Evolutionary conservation across 2,329 filamentous ascomycete genomes (phyloP).

Genomic region (Nothophoma quercina): DNA sequence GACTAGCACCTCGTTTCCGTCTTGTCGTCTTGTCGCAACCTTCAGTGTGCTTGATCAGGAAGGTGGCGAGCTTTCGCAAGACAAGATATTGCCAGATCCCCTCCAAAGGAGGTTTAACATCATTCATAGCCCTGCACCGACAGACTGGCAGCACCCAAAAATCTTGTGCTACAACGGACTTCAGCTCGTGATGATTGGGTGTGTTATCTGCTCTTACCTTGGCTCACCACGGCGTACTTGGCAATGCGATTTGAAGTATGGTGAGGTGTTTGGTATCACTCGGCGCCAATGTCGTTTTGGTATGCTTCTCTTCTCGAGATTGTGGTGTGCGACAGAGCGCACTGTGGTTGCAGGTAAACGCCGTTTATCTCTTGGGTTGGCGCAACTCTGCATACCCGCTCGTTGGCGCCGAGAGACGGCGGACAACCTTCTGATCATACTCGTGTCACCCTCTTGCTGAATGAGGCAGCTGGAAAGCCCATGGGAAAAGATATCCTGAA

Average conservation of each 20-base stretch:
- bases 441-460: slow-evolving; percentile 14
- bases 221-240: slow-evolving; percentile 15
- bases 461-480: slow-evolving; percentile 27
- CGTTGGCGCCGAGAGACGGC: slow-evolving; percentile 22
- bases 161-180: neutral
- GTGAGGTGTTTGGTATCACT: slow-evolving; percentile 14
- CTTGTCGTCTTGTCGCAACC: slow-evolving; percentile 17
- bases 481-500: neutral
- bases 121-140: slow-evolving; percentile 2
- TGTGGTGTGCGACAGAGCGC: neutral
- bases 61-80: slow-evolving; percentile 19
- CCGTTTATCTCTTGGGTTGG: slow-evolving; percentile 19
- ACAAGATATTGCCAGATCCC: slow-evolving; percentile 2
- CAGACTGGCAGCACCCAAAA: neutral
- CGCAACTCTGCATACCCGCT: neutral
- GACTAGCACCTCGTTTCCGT: slow-evolving; percentile 8
- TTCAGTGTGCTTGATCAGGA: slow-evolving; percentile 23
- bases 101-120: neutral
- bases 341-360: neutral
- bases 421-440: neutral
- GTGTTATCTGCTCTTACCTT: slow-evolving; percentile 6
- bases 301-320: neutral
- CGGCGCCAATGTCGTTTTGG: slow-evolving; percentile 25
- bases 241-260: neutral
- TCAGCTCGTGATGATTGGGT: slow-evolving; percentile 3